Conservation (phyloP, 805 yeast species). For the Metschnikowia rubicola region DNA sequence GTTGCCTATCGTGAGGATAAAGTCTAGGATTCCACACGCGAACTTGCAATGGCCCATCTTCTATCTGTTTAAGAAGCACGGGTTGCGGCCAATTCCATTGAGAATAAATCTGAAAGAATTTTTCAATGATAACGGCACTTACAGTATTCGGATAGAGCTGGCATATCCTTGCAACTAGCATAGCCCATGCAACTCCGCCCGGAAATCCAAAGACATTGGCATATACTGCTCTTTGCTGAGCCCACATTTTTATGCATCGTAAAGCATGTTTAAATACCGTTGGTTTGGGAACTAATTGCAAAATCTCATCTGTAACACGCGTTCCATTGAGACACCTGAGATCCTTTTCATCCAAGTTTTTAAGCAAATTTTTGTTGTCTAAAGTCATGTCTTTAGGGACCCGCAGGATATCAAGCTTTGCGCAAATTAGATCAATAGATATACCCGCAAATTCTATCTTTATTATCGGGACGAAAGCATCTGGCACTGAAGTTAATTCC, state of each 20-base stretch:
- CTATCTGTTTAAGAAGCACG: slow-evolving; percentile 84
- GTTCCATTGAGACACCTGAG: slow-evolving; percentile 91
- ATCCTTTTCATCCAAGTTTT: slow-evolving; percentile 89
- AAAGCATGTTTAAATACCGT: slow-evolving; percentile 89
- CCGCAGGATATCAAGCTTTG: slow-evolving; percentile 76
- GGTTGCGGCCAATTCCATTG: slow-evolving; percentile 99
- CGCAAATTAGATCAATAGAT: slow-evolving; percentile 88
- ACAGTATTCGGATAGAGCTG: slow-evolving; percentile 96
- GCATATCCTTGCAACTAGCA: slow-evolving; percentile 96
- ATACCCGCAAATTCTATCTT: slow-evolving; percentile 85
- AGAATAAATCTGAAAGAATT: slow-evolving; percentile 80
- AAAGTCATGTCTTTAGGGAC: slow-evolving; percentile 73
- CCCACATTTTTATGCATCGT: slow-evolving; percentile 94
- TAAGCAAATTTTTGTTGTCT: slow-evolving; percentile 77
- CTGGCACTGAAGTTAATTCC: slow-evolving; percentile 91
- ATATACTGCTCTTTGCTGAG: slow-evolving; percentile 91
- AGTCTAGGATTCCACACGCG: slow-evolving; percentile 95
- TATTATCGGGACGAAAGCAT: slow-evolving; percentile 94
- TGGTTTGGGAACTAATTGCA: slow-evolving; percentile 88
- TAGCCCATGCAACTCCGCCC: slow-evolving; percentile 99
- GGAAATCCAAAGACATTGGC: slow-evolving; percentile 96
- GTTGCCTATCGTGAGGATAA: slow-evolving; percentile 84
- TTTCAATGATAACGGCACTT: slow-evolving; percentile 80
- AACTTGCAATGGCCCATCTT: slow-evolving; percentile 95
- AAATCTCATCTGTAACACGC: slow-evolving; percentile 92